Conservation (phyloP, 2,329 filamentous ascomycete genomes). For the Xylaria sp. region DNA sequence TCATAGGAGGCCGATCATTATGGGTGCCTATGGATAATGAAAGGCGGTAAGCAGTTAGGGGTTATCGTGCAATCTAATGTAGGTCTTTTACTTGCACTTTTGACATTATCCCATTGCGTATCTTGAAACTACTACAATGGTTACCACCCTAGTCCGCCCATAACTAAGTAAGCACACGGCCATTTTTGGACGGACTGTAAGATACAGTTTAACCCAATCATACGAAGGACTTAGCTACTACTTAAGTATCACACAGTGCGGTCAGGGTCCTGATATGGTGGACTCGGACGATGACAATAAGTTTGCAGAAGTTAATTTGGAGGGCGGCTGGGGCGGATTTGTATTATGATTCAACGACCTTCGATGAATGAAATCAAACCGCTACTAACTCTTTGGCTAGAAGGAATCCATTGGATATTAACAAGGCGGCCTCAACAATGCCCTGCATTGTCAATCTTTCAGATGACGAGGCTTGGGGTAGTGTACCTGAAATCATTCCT, state of each 20-base stretch:
- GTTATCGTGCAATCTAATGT: neutral
- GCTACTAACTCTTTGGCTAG: neutral
- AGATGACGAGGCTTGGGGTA: neutral
- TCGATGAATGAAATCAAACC: neutral
- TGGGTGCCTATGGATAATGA: neutral
- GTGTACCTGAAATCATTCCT: neutral
- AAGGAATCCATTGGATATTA: neutral
- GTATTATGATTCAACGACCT: neutral
- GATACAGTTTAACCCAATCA: neutral
- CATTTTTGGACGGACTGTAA: neutral
- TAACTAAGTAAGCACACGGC: neutral
- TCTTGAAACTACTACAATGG: neutral
- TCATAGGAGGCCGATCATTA: neutral
- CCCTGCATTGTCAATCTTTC: neutral
- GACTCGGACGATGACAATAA: neutral
- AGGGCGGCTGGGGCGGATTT: neutral
- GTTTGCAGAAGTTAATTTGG: neutral
- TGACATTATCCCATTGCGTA: neutral
- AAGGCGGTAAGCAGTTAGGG: slow-evolving; percentile 21
- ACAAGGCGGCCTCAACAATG: neutral
- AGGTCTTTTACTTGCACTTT: neutral
- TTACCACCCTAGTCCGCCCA: neutral
- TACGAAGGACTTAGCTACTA: no score
- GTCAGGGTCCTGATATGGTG: neutral
- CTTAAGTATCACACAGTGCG: slow-evolving; percentile 8